phyloP scores from a whole-genome alignment of 2,329 filamentous ascomycete genomes.

The Domatiomyces catenatus region DNA sequence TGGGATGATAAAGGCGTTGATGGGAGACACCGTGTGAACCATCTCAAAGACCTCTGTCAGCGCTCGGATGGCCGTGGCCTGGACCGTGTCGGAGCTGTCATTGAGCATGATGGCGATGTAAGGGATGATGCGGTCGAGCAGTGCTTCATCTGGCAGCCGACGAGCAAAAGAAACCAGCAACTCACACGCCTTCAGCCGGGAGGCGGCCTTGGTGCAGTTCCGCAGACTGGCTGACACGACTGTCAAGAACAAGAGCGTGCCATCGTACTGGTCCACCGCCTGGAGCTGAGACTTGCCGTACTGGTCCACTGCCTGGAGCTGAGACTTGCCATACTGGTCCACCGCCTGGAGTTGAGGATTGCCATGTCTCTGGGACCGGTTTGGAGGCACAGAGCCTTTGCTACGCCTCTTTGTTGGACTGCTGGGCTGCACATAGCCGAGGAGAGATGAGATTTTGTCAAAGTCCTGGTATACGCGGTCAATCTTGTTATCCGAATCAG shows the following conservation, averaged over 20 bases:
- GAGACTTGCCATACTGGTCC: conserved; percentile 54
- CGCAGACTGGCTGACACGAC: conserved; percentile 76
- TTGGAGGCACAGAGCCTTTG: conserved; percentile 13
- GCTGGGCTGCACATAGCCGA: conserved; percentile 41
- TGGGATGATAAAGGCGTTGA: conserved; percentile 52
- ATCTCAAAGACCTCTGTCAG: conserved; percentile 78
- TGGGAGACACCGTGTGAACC: conserved; percentile 69
- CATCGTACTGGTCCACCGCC: conserved; percentile 51
- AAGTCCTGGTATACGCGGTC: conserved; percentile 88
- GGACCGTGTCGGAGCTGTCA: conserved; percentile 70
- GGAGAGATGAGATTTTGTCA: conserved; percentile 91
- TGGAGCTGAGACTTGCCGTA: conserved; percentile 41
- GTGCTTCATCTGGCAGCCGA: conserved; percentile 82
- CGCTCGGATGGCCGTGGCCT: conserved; percentile 68
- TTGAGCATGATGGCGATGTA: conserved; percentile 72
- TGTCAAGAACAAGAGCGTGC: conserved; percentile 80
- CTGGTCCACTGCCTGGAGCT: no score
- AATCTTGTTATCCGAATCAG: conserved; percentile 84
- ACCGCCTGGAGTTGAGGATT: conserved; percentile 36
- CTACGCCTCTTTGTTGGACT: background rate
- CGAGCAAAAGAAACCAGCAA: conserved; percentile 84
- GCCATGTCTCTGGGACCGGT: conserved; percentile 7
- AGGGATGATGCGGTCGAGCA: conserved; percentile 80
- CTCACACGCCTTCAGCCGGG: conserved; percentile 77
- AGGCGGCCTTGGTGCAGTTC: conserved; percentile 76